Base-by-base conservation (phyloP, 2,329 filamentous ascomycete genomes). In the Ophiostoma australiae region DNA sequence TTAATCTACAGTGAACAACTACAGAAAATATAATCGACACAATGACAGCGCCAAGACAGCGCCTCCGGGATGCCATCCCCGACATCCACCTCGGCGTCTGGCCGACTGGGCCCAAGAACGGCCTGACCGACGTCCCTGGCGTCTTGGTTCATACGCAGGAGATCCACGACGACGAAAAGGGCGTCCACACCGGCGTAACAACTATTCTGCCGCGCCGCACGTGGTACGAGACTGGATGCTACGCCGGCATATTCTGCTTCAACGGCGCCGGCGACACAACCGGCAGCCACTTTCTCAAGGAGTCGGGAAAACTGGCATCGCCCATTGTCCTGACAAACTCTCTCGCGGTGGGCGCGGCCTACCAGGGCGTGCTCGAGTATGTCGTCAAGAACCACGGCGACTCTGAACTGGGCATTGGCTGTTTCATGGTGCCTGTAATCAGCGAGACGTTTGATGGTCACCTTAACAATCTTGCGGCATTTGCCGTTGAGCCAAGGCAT, bases 241-340 rank as follows among this genome's bases (percentile, higher is more conserved):
- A 84, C 67, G 81, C 83, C 3, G 82, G 82, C n/a, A 75, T 85
- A 67, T 89, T 89, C 78, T 82, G 84, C 72, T 89, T 90, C 80
- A 90, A 90, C 74, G 87, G 88, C 70, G 84, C 84, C 66, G 87
- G 88, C 61, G 87, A 89, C 77, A 80, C 89, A 80, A 89, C 87
- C 0, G 87, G 87, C 2, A 81, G 80, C 11, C 85, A 89, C 74
- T 88, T 86, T 84, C 84, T 90, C 72, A 82, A 86, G 20, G 88
- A 90, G 76, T 86, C 86, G 0, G 87, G 87, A 0, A 80, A 88
- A 4, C 77, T 89, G 3, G 82, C 84, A 70, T 86, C 84, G 2
- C 88, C 87, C 3, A 85, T 90, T 71, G 76, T 89, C 70, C 80
- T 90, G 70, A 90, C 87, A 2, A 87, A 85, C 69, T 84, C 84